Evolutionary conservation across 352 stramenopile genomes (phyloP).

Genomic region (Phytophthora cactorum): DNA sequence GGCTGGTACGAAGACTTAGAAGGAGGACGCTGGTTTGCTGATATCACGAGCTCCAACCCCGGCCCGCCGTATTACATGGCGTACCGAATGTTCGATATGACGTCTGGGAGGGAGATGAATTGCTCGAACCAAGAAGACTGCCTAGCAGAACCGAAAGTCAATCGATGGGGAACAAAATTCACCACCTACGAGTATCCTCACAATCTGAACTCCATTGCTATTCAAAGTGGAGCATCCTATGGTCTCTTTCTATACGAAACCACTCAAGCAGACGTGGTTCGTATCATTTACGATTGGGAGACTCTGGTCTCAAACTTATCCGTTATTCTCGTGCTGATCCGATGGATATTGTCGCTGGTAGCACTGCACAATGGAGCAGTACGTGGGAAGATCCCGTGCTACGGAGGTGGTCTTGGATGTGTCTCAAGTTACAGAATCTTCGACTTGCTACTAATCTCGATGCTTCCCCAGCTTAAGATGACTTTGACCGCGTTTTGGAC

Average conservation of each 20-base stretch:
- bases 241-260: constrained; percentile 38
- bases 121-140: constrained; percentile 19
- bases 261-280: not conserved
- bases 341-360: constrained; percentile 36
- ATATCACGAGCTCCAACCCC: constrained; percentile 25
- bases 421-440: constrained; percentile 35
- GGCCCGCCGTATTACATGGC: constrained; percentile 24
- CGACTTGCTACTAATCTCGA: constrained; percentile 33
- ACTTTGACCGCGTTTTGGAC: constrained; percentile 40
- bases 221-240: constrained; percentile 26
- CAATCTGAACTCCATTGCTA: constrained; percentile 19
- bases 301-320: constrained; percentile 41
- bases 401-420: constrained; percentile 29
- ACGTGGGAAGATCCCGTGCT: constrained; percentile 2
- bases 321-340: constrained; percentile 31
- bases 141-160: constrained; percentile 6
- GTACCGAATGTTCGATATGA: constrained; percentile 26
- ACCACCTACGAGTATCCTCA: constrained; percentile 4
- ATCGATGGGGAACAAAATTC: constrained; percentile 19
- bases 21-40: constrained; percentile 34
- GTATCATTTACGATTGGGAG: constrained; percentile 38
- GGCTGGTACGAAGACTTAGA: constrained; percentile 37
- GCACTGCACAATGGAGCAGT: constrained; percentile 22
- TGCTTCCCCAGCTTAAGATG: constrained; percentile 44
- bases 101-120: constrained; percentile 23